Evolutionary conservation across 1,284 basidiomycete species (phyloP).

Genomic region (Stygiomarasmius scandens): DNA sequence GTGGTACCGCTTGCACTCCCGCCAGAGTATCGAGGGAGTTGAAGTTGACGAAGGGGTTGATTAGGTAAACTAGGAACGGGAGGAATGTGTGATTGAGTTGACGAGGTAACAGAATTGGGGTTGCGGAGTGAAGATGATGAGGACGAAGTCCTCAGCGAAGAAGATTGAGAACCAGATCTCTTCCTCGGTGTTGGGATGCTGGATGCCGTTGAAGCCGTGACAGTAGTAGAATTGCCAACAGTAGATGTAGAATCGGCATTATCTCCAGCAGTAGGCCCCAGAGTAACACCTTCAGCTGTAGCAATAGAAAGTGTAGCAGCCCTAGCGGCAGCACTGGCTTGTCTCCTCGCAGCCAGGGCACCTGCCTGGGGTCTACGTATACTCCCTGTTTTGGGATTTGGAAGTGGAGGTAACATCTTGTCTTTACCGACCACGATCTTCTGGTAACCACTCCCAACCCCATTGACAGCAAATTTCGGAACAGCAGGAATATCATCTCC

Average conservation of each 20-base stretch:
- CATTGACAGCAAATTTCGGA: background rate
- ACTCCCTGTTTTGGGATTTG: slow-evolving; percentile 22
- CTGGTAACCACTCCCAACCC: background rate
- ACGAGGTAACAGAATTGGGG: slow-evolving; percentile 1
- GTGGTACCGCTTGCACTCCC: background rate
- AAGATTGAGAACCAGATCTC: slow-evolving; percentile 3
- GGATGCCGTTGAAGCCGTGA: background rate
- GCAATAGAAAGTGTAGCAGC: background rate
- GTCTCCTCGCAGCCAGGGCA: slow-evolving; percentile 4
- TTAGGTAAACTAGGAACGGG: slow-evolving; percentile 2
- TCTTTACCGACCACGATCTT: slow-evolving; percentile 19
- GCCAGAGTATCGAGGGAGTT: slow-evolving; percentile 18
- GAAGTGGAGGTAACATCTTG: slow-evolving; percentile 25
- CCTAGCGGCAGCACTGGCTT: background rate
- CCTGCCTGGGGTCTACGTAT: slow-evolving; percentile 15
- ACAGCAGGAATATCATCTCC: background rate
- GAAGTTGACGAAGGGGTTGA: slow-evolving; percentile 23
- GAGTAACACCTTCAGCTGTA: background rate
- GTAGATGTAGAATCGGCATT: background rate
- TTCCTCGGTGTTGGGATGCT: background rate
- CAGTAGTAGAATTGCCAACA: background rate
- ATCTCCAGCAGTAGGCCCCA: too few species aligned
- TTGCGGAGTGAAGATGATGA: background rate
- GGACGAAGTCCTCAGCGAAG: background rate
- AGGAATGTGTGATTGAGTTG: background rate